Percentiles rank a stretch among this genome's conserved stretches.
phyloP scores from a whole-genome alignment of 495 filamentous ascomycete genomes.

The Lasiosphaeria miniovina region DNA sequence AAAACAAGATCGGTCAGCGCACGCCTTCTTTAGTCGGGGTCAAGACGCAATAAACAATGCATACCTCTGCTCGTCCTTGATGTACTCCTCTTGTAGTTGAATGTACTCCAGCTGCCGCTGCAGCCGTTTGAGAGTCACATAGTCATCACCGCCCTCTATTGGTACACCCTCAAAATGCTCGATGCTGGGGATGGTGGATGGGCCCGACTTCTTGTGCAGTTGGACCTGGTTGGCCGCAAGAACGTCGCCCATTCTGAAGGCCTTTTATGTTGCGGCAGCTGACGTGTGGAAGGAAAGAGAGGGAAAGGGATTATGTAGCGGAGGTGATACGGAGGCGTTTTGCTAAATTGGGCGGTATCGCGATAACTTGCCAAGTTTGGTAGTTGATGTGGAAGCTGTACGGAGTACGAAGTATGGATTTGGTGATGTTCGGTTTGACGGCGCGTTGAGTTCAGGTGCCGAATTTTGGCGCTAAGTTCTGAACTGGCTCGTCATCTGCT shows the following conservation, averaged over 20 bases:
- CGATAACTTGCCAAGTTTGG: too few relatives aligned
- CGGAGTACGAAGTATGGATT: too few relatives aligned
- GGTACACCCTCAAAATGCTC: slow-evolving; percentile 80
- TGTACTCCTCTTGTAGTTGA: slow-evolving; percentile 98
- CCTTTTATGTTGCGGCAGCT: neutral
- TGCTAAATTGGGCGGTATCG: too few relatives aligned
- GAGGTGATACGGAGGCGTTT: too few relatives aligned
- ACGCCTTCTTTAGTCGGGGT: neutral
- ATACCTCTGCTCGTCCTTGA: slow-evolving; percentile 98
- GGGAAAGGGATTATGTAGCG: too few relatives aligned
- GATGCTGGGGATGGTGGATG: slow-evolving; percentile 85
- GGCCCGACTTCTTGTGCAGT: slow-evolving; percentile 72
- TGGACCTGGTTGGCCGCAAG: slow-evolving; percentile 66
- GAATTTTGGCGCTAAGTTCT: too few relatives aligned
- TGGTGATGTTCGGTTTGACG: too few relatives aligned
- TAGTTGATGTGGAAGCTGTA: too few relatives aligned
- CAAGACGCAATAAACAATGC: slow-evolving; percentile 6
- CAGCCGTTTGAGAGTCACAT: slow-evolving; percentile 89
- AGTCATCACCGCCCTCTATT: slow-evolving; percentile 85
- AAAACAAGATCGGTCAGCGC: slow-evolving; percentile 14
- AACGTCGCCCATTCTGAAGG: slow-evolving; percentile 72
- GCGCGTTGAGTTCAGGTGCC: too few relatives aligned
- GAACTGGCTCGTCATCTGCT: too few relatives aligned
- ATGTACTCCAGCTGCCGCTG: slow-evolving; percentile 98
- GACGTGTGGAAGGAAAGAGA: neutral